These are phyloP conservation scores for Ajuga reptans DNA, from an alignment of 305 asterid species.

Conservation along the genomic window DNA sequence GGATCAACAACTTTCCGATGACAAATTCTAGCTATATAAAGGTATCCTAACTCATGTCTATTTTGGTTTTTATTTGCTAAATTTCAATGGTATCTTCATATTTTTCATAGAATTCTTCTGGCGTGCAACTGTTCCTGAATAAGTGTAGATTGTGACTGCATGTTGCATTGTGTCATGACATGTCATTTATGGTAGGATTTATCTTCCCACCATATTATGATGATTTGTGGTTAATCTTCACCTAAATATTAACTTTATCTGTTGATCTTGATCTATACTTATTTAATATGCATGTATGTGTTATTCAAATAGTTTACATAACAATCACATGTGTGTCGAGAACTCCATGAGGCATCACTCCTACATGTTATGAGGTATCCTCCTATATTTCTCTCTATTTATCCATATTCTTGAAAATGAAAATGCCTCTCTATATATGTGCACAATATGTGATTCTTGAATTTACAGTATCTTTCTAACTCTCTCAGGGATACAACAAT, in stretches of 20 bases:
- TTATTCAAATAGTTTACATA: constrained; percentile 53
- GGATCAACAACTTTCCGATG: constrained; percentile 95
- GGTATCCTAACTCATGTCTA: constrained; percentile 31
- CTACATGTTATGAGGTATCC: constrained; percentile 87
- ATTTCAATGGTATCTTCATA: not conserved
- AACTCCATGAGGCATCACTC: constrained; percentile 92
- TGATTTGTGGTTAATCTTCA: not conserved
- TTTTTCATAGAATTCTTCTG: not conserved
- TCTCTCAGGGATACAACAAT: constrained; percentile 74
- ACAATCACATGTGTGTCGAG: constrained; percentile 77
- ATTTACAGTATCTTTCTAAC: constrained; percentile 71
- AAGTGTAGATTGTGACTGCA: not conserved
- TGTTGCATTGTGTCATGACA: no score
- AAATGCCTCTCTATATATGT: not conserved
- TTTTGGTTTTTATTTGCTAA: not conserved
- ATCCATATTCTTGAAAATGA: not conserved
- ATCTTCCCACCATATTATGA: not conserved
- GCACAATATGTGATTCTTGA: not conserved
- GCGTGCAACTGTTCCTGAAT: not conserved
- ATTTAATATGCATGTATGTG: constrained; percentile 49
- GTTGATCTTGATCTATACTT: not conserved
- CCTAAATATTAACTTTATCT: not conserved
- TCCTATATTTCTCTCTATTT: not conserved
- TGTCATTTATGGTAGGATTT: no score
- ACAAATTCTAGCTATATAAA: constrained; percentile 74